Evolutionary conservation across 2,329 filamentous ascomycete species (phyloP), one percentile per base, ranked within the genome.

Genomic region (Trichoderma atroviride): DNA sequence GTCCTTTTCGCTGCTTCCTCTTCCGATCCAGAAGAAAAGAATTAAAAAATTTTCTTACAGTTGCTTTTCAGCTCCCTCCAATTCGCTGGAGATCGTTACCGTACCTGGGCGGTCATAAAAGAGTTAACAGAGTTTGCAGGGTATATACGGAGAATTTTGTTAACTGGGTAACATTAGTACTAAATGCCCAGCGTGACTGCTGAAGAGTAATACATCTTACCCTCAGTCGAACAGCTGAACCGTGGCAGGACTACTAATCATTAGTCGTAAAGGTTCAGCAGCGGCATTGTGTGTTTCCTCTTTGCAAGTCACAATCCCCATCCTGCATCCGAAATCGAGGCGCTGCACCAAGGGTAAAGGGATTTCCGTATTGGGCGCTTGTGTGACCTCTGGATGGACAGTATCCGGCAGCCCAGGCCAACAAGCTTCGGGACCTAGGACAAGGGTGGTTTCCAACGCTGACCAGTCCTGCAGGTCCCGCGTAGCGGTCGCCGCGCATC

Each of bases 311-410:
- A 37, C 64, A 37, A 58, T 59, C 55, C 55, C 37, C 55, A 52
- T 55, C 40, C 55, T 31, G 37, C 63, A 57, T 50, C 53, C 53
- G 63, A 66, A 43, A 35, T 55, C 60, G 47, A 61, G 61, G 56
- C 22, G 66, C 68, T 72, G 71, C 71, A 65, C 64, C 70, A 64
- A 71, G 66, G 68, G 71, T 70, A 72, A 72, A 70, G 63, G 70
- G 68, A 73, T 77, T 78, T 74, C 76, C 76, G 27, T 31, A 75
- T 78, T 73, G 61, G 73, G 76, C 71, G 58, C 57, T 33, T 63
- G 65, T 72, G 74, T 73, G 71, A 68, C 61, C 69, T 74, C 69
- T 77, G 73, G 74, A 71, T 50, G 62, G 69, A 70, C 64, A 65
- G 65, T 40, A 53, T 66, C 29, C 60, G n/a, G 53, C 66, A 40